phyloP scores from a whole-genome alignment of 1,284 basidiomycete species.

The Sporisorium sorghi region DNA sequence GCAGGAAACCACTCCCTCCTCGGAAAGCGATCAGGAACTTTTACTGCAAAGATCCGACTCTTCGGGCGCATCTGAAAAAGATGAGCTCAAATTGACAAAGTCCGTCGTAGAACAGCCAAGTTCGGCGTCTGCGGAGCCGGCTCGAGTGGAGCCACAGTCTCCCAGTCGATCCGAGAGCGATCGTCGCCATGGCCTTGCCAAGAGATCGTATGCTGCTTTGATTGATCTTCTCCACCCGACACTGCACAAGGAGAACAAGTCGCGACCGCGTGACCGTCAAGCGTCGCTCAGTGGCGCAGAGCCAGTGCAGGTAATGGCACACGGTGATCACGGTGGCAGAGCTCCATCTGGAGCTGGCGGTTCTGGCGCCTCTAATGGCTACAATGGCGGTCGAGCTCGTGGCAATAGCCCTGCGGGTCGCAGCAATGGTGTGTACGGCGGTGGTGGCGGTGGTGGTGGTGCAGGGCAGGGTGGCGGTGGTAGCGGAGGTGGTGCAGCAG shows the following conservation, averaged over 20 bases:
- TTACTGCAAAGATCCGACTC: conserved; percentile 12
- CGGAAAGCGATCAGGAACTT: conserved; percentile 31
- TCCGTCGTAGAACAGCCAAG: background rate
- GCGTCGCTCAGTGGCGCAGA: conserved; percentile 6
- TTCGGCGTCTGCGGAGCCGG: background rate
- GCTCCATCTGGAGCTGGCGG: conserved; percentile 12
- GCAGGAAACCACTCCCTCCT: conserved; percentile 7
- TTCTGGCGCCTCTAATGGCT: conserved; percentile 2
- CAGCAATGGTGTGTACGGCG: conserved; percentile 15
- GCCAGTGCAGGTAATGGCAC: conserved; percentile 11
- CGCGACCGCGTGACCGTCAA: conserved; percentile 13
- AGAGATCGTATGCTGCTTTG: conserved; percentile 46
- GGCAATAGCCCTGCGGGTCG: conserved; percentile 18
- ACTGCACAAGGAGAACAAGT: conserved; percentile 38
- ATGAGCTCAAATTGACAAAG: background rate
- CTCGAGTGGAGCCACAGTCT: conserved; percentile 7
- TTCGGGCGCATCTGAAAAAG: background rate
- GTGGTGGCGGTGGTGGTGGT: conserved; percentile 7
- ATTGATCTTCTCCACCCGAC: conserved; percentile 48
- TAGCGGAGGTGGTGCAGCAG: conserved; percentile 31
- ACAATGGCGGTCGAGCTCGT: conserved; percentile 19
- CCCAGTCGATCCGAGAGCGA: conserved; percentile 26
- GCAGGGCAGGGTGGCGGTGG: conserved; percentile 13
- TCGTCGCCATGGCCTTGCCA: conserved; percentile 38
- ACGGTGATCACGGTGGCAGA: conserved; percentile 32